A percentile compares a stretch with the other conserved stretches of the same genome.
Evolutionary conservation across 1,284 basidiomycete genomes (phyloP).

Genomic region (Apiotrichum brassicae): DNA sequence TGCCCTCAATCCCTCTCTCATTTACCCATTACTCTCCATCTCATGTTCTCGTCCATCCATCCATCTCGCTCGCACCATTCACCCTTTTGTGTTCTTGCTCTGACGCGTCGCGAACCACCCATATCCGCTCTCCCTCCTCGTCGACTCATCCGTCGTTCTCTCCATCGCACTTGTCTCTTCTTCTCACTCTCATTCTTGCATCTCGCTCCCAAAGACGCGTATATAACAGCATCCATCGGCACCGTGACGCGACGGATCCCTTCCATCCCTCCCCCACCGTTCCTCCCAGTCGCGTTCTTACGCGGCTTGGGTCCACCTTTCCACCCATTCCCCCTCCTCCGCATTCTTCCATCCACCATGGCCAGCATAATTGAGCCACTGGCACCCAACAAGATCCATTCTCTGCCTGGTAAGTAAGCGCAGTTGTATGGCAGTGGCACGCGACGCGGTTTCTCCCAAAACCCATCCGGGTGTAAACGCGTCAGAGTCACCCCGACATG

Average conservation of each 20-base stretch:
- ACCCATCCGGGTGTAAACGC: background rate
- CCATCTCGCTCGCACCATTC: too few species aligned
- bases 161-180: too few species aligned
- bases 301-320: background rate
- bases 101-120: too few species aligned
- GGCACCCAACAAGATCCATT: conserved; percentile 39
- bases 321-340: background rate
- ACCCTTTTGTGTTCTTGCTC: too few species aligned
- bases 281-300: background rate
- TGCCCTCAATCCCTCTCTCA: background rate
- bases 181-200: too few species aligned
- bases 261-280: background rate
- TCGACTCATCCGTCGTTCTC: too few species aligned
- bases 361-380: conserved; percentile 21
- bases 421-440: background rate
- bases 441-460: too few species aligned
- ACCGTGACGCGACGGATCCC: background rate
- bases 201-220: too few species aligned
- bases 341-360: conserved; percentile 12
- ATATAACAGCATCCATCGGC: background rate
- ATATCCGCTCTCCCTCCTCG: too few species aligned
- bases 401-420: conserved; percentile 33
- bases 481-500: background rate
- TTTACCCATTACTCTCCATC: background rate
- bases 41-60: background rate